Evolutionary conservation across 495 filamentous ascomycete species (phyloP), one percentile per base, ranked within the genome.

Genomic region (Glutinoglossum americanum): DNA sequence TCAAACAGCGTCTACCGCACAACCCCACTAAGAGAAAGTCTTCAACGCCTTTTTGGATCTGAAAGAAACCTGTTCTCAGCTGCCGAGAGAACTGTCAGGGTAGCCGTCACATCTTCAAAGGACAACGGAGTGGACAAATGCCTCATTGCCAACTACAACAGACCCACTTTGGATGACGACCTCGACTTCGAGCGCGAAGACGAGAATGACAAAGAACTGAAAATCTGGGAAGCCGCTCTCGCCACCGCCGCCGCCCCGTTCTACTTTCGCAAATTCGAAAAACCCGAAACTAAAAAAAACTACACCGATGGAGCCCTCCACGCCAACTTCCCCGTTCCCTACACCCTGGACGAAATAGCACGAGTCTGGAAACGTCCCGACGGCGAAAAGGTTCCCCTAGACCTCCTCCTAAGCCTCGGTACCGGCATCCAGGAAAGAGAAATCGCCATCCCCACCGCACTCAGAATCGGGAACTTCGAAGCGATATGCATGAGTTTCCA

Each of bases 261-360:
- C 8, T 60, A 60, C 60, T 60, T 60, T 57, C 28, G 54, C 23
- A 58, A 54, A 4, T 60, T 60, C 28, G 32, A 60, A 53, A 23
- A 54, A 23, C 33, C 32, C 1, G 21, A 60, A 26, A 57, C 59
- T 10, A 6, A 25, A 1, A 60, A 41, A 41, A 17, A 41, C 13
- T 41, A 41, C 15, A 11, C 15, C 10, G 37, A 41, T 17, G 37
- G 37, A 7, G 37, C 37, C 3, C 15, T 41, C 5, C 37, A 41
- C 15, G 37, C 37, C 5, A 41, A 41, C 15, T 17, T 41, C 13
- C 37, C 37, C 13, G 15, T 41, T 11, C 2, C 5, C 6, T 41
- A 41, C 15, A 11, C 37, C 2, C 37, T 41, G 5, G 15, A 41
- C 5, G 37, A 41, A 17, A 41, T 41, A 11, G 37, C 4, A 35